These are phyloP conservation scores for Anisodus acutangulus DNA, from an alignment of 257 asterid species.

Conservation along the genomic window DNA sequence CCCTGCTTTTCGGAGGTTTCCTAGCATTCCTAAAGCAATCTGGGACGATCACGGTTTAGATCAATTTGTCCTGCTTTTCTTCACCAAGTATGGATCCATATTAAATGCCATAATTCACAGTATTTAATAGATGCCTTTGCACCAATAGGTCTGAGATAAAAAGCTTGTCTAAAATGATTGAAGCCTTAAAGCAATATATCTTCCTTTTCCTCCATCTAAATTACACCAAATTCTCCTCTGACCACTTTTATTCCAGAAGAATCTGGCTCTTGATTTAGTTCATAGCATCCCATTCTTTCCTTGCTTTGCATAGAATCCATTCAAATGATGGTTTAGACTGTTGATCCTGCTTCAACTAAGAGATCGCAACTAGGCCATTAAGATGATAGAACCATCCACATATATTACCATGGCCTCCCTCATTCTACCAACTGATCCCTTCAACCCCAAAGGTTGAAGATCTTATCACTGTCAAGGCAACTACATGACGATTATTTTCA, in stretches of 20 bases:
- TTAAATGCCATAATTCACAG: not conserved
- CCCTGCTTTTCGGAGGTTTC: conserved; percentile 12
- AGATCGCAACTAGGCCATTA: not conserved
- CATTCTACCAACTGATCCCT: conserved; percentile 20
- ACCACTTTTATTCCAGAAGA: conserved; percentile 23
- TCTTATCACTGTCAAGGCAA: conserved; percentile 15
- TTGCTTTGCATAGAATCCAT: not conserved
- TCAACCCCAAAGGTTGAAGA: conserved; percentile 3
- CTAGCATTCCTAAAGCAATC: conserved; percentile 10
- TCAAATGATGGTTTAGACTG: not conserved
- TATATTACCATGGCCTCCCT: conserved; percentile 10
- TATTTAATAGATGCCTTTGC: not conserved
- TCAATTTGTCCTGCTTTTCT: not conserved
- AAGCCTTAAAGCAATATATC: conserved; percentile 14
- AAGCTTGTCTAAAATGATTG: not conserved
- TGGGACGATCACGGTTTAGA: not conserved
- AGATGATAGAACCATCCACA: conserved; percentile 21
- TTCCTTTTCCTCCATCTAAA: conserved; percentile 21
- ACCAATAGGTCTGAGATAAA: not conserved
- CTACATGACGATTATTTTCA: not conserved
- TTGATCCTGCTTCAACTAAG: conserved; percentile 16
- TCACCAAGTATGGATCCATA: not conserved
- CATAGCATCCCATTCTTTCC: not conserved
- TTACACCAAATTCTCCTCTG: conserved; percentile 5
- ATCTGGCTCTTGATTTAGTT: conserved; percentile 10